Evolutionary conservation across 2,329 filamentous ascomycete genomes (phyloP).

Genomic region (Alternaria sp.): DNA sequence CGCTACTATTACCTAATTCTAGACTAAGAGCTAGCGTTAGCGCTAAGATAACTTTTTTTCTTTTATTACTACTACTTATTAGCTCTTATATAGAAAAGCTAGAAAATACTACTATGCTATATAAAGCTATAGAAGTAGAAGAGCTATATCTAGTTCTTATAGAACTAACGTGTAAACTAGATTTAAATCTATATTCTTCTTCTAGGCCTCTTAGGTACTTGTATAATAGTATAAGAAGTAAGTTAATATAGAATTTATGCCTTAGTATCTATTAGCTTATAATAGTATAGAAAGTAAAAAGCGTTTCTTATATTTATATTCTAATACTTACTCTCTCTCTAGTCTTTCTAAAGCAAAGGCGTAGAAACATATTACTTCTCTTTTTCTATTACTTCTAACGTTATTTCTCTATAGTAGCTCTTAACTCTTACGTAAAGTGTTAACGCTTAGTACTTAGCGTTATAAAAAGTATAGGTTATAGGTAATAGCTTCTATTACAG

Average conservation of each 20-base stretch:
- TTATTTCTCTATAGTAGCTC: conserved; percentile 45
- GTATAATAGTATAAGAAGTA: no score
- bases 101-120: conserved; percentile 5
- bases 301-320: background rate
- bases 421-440: conserved; percentile 43
- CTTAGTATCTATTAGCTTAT: no score
- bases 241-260: no score
- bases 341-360: conserved; percentile 27
- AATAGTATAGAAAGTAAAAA: no score
- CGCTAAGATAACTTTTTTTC: conserved; percentile 25
- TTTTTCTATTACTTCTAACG: conserved; percentile 36
- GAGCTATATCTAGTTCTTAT: conserved; percentile 4
- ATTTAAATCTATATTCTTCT: conserved; percentile 26
- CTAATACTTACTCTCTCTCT: conserved; percentile 27
- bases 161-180: conserved; percentile 20
- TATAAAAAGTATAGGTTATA: no score
- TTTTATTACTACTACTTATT: conserved; percentile 22
- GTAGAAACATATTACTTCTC: conserved; percentile 22
- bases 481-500: no score
- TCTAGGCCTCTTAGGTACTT: background rate
- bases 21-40: conserved; percentile 24
- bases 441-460: conserved; percentile 29
- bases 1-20: conserved; percentile 10
- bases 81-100: conserved; percentile 14
- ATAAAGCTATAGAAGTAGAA: background rate